Evolutionary conservation across 805 yeast genomes (phyloP), one percentile per base, ranked within the genome.

Genomic region (Starmerella sp.): DNA sequence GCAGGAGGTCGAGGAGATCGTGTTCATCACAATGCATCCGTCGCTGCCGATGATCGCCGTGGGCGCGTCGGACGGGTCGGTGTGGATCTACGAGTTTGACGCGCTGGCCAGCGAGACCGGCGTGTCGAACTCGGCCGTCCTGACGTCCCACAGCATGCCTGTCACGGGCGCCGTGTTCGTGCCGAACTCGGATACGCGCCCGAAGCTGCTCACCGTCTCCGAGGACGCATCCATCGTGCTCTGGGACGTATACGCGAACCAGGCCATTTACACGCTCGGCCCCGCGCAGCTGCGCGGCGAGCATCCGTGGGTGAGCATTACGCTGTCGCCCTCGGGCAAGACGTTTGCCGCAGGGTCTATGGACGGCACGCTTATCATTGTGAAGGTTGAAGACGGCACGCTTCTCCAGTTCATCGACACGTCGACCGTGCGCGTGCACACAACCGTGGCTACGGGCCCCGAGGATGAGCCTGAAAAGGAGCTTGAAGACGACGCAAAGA

Each of bases 61-160:
- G 66, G 97, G 97, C 58, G 91, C 88, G 28, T 73, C 76, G 7
- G 96, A 90, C 69, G 98, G 98, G 3, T 84, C 95, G 0, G 95
- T 90, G 4, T 91, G 96, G 95, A 87, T 84, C 31, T 93, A 89
- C 67, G 86, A 83, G 65, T 76, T 90, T 42, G 82, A 78, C 56
- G 78, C 84, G 51, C 35, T 37, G 34, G 51, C 42, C 10, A 34
- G 48, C 28, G 42, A 43, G 36, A 38, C 42, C 13, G 51, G 43
- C 29, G 47, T 57, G 11, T 45, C 34, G 39, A 53, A 48, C 42
- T 45, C 53, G 31, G 64, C 71, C 1, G 73, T 69, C 6, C 61
- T 72, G 43, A 57, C 57, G 65, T 80, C 83, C 17, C 97, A 91
- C 70, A 81, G 85, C 55, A 70, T 77, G 55, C 93, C 90, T 62